Percentiles rank a stretch among this genome's conserved stretches.
Conservation (phyloP, 2,329 filamentous ascomycete species). For the Elsinoe fawcettii region DNA sequence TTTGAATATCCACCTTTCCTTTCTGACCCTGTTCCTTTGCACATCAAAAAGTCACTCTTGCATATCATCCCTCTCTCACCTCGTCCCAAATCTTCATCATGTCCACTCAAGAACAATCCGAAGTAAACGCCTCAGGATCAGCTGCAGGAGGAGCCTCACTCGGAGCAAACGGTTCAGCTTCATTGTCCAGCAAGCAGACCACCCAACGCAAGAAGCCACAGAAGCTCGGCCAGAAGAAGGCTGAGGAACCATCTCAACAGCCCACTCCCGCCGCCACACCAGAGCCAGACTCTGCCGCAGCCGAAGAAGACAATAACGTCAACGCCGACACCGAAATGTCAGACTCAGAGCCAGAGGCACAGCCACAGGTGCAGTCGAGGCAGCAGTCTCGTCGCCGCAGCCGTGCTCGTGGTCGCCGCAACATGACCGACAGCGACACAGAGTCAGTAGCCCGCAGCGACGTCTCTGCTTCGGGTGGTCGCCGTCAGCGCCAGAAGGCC, state of each 20-base stretch:
- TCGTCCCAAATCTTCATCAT: constrained; percentile 10
- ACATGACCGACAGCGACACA: constrained; percentile 40
- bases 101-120: constrained; percentile 10
- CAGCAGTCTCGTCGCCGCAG: constrained; percentile 42
- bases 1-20: constrained; percentile 4
- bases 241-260: constrained; percentile 32
- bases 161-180: constrained; percentile 11
- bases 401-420: constrained; percentile 40
- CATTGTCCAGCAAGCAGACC: constrained; percentile 16
- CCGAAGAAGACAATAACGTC: constrained; percentile 22
- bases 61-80: background rate
- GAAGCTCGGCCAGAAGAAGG: constrained; percentile 37
- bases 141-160: constrained; percentile 5
- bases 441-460: constrained; percentile 50
- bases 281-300: constrained; percentile 26
- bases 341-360: constrained; percentile 35
- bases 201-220: constrained; percentile 37
- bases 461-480: constrained; percentile 46
- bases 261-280: constrained; percentile 36
- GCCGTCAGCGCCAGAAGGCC: constrained; percentile 48
- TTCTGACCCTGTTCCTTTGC: constrained; percentile 2
- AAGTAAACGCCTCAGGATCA: constrained; percentile 9
- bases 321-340: constrained; percentile 34
- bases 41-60: constrained; percentile 8
- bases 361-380: constrained; percentile 27